Evolutionary conservation across 306 rosid genomes (phyloP).

Genomic region (Betula pendula): DNA sequence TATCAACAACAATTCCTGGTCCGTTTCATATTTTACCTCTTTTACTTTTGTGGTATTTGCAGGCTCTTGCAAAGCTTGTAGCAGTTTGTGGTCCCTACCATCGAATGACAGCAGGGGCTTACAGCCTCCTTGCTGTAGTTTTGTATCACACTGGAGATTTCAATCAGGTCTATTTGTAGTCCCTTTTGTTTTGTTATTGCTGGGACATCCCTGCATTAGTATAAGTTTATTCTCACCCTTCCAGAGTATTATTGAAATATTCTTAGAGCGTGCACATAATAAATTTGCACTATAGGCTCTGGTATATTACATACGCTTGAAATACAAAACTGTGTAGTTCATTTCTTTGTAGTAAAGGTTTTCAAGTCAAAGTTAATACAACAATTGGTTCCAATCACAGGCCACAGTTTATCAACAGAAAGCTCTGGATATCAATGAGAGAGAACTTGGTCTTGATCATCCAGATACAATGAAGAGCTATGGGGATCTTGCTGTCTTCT

Average conservation of each 20-base stretch:
- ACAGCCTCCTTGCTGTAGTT: conserved; percentile 99
- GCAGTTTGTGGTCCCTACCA: conserved; percentile 99
- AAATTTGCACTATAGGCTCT: conserved; percentile 3
- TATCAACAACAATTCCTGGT: conserved; percentile 9
- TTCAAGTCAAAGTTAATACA: conserved; percentile 26
- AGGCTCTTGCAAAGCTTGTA: conserved; percentile 97
- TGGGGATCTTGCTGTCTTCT: conserved; percentile 99
- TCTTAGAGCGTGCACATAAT: neutral
- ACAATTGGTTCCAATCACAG: conserved; percentile 46
- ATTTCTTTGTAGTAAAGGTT: conserved; percentile 16
- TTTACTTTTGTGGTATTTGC: conserved; percentile 33
- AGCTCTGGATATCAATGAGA: conserved; percentile 95
- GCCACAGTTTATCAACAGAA: conserved; percentile 98
- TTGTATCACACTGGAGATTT: conserved; percentile 99
- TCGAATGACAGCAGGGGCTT: conserved; percentile 98
- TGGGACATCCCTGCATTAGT: conserved; percentile 20
- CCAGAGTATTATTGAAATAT: neutral
- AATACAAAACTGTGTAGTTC: neutral
- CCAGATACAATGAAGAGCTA: conserved; percentile 99
- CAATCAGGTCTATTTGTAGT: conserved; percentile 70
- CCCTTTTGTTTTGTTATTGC: conserved; percentile 35
- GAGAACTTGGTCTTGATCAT: conserved; percentile 97
- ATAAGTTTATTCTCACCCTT: neutral
- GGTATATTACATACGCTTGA: conserved; percentile 3
- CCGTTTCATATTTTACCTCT: conserved; percentile 25